These are phyloP conservation scores for Incumbomyces lentus DNA, from an alignment of 2,329 filamentous ascomycete genomes.

Conservation along the genomic window DNA sequence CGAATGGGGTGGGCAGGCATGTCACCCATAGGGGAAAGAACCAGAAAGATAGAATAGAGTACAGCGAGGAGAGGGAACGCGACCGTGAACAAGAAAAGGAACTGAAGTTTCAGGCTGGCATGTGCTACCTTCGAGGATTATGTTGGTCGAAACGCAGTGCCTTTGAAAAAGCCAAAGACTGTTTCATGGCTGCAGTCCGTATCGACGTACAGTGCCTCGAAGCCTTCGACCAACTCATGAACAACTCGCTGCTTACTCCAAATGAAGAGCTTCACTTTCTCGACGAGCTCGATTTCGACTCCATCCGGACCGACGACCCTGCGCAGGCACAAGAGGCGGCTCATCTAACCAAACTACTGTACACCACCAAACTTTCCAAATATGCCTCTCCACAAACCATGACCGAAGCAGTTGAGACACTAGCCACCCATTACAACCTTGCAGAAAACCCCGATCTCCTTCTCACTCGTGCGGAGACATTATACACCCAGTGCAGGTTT, in stretches of 20 bases:
- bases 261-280: conserved; percentile 85
- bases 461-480: conserved; percentile 75
- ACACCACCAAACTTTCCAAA: conserved; percentile 89
- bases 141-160: conserved; percentile 97
- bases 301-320: conserved; percentile 58
- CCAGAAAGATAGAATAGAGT: conserved; percentile 43
- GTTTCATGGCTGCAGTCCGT: conserved; percentile 92
- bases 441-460: conserved; percentile 79
- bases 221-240: conserved; percentile 95
- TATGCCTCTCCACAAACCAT: conserved; percentile 82
- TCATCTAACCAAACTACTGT: conserved; percentile 90
- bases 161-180: conserved; percentile 93
- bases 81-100: conserved; percentile 62
- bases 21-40: conserved; percentile 40
- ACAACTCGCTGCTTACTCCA: conserved; percentile 82
- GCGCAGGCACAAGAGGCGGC: conserved; percentile 73
- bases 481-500: conserved; percentile 92
- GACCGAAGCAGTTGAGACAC: conserved; percentile 73
- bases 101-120: conserved; percentile 83
- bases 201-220: conserved; percentile 98
- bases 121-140: conserved; percentile 89
- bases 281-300: conserved; percentile 81
- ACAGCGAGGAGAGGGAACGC: conserved; percentile 45
- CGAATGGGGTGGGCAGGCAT: conserved; percentile 42
- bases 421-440: conserved; percentile 89